phyloP scores from a whole-genome alignment of 352 stramenopile species.

The Elongisporangium anandrum region DNA sequence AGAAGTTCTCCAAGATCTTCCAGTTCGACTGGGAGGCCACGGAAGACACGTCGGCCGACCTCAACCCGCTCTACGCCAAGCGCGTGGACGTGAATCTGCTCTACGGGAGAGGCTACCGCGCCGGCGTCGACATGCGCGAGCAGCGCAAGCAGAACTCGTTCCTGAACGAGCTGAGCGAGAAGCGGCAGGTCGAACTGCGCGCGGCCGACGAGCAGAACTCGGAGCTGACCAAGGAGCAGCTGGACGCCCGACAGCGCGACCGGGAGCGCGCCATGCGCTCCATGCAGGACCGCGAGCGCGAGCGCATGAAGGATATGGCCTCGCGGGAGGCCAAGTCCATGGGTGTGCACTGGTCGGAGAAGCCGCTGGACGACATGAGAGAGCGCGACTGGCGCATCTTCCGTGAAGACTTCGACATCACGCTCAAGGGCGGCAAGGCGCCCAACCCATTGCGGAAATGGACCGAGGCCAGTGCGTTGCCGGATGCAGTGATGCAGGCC shows the following conservation, averaged over 20 bases:
- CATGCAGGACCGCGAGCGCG: conserved; percentile 69
- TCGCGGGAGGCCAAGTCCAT: conserved; percentile 64
- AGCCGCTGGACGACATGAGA: conserved; percentile 93
- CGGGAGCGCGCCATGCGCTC: conserved; percentile 58
- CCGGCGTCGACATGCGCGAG: conserved; percentile 91
- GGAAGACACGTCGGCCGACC: conserved; percentile 89
- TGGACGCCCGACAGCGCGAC: conserved; percentile 58
- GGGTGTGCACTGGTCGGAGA: conserved; percentile 92
- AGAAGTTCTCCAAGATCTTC: conserved; percentile 93
- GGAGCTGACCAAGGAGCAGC: conserved; percentile 55
- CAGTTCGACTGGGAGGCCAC: conserved; percentile 93
- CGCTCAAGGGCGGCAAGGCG: conserved; percentile 83
- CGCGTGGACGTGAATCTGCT: conserved; percentile 88
- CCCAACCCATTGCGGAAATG: conserved; percentile 94
- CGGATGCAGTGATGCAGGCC: conserved; percentile 79
- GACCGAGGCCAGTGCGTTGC: conserved; percentile 63
- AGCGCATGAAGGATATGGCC: conserved; percentile 62
- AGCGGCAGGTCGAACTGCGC: conserved; percentile 81
- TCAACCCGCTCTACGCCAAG: conserved; percentile 91
- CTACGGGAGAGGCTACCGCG: conserved; percentile 90
- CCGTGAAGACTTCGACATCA: conserved; percentile 99
- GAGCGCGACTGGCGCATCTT: conserved; percentile 99
- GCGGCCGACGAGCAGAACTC: conserved; percentile 54
- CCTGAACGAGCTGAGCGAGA: conserved; percentile 81
- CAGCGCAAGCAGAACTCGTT: conserved; percentile 91